Base-by-base conservation (phyloP, 2,329 filamentous ascomycete genomes). In the Penicillium occitanis region DNA sequence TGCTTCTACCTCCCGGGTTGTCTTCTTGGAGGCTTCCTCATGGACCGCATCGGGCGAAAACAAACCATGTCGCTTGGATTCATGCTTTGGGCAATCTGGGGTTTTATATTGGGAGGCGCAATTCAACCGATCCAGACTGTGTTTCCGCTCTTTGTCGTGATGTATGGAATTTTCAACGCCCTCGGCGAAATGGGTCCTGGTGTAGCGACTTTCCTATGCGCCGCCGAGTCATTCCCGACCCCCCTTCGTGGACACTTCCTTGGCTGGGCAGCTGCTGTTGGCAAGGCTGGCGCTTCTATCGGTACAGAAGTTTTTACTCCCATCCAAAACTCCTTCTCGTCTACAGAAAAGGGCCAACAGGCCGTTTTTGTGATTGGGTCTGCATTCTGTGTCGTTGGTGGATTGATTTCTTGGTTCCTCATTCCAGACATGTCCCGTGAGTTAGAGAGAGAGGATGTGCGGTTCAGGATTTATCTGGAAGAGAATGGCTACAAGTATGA, bases 1-100 rank as follows among this genome's bases (percentile, higher is more conserved):
- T 83, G 78, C 70, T 85, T 85, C 70, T 84, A 83, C 64, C 73
- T 85, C 14, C 83, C 83, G 0, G 82, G 83, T 0, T 78, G 78
- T 1, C 78, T 85, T 50, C 65, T 84, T 4, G 74, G 83, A 5
- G 83, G 82, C 1, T 78, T 79, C 11, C 74, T 85, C 2, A 81
- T 78, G 5, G 84, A 86, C 67, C 77, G 73, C 48, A 83, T 86
- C 44, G 83, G 83, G 3, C 76, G 84, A 3, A 76, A 79, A 19
- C 75, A 82, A 69, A 85, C 83, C 0, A 85, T 85, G 82, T 78
- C 81, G 0, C 72, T 86, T 0, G 83, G 84, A 0, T 86, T 84
- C 50, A 68, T 72, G 0, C 70, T 83, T 8, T 79, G 81, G 69
- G 79, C 79, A 0, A 69, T 80, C 28, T 73, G 86, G 0, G 84